phyloP scores from a whole-genome alignment of 495 filamentous ascomycete genomes.

The Daldinia vernicosa region DNA sequence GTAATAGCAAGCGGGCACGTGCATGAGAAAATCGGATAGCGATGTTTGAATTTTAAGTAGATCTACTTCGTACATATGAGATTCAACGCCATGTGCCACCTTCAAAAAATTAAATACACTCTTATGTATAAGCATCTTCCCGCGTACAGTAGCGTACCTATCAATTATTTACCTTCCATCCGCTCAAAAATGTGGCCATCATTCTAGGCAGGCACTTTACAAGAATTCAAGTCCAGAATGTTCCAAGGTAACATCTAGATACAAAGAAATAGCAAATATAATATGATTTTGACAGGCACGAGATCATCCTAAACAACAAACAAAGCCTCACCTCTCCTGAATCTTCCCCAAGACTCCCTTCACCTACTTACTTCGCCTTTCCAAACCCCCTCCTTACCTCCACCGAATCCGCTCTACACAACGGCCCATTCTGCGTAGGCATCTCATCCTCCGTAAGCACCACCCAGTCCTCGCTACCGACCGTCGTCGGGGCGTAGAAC shows the following conservation, averaged over 20 bases:
- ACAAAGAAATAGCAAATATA: neutral
- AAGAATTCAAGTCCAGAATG: neutral
- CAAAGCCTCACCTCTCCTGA: neutral
- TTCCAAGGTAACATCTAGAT: neutral
- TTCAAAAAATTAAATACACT: neutral
- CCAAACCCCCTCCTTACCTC: neutral
- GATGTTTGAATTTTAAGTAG: neutral
- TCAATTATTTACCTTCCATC: neutral
- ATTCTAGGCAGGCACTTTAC: neutral
- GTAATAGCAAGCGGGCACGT: neutral
- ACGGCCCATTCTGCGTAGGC: conserved; percentile 44
- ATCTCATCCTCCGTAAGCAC: conserved; percentile 34
- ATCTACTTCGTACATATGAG: too few relatives aligned
- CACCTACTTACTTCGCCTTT: neutral
- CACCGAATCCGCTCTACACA: conserved; percentile 32
- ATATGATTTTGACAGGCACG: neutral
- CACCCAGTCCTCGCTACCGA: conserved; percentile 58
- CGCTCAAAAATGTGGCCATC: neutral
- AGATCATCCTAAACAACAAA: neutral
- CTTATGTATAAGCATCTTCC: neutral
- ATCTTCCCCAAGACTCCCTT: neutral
- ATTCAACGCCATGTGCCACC: neutral
- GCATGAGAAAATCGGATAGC: neutral
- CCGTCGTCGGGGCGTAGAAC: conserved; percentile 65
- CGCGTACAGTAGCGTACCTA: neutral